Conservation (phyloP, 2,329 filamentous ascomycete genomes). For the Fusarium buxicola region DNA sequence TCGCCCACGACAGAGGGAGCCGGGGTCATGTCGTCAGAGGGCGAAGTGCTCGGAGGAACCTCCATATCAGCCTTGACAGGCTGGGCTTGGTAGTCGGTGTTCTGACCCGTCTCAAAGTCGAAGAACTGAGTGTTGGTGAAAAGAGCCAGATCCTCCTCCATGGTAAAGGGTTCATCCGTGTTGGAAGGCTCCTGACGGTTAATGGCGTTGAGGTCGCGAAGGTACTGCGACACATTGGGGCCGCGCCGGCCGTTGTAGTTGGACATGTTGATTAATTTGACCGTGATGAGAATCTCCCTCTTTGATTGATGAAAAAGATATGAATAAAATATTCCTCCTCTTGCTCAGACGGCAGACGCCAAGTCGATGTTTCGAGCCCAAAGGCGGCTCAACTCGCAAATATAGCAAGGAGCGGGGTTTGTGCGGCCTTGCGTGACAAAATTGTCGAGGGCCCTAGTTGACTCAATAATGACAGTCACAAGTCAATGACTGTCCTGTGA, state of each 20-base stretch:
- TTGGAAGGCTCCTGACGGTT: slow-evolving; percentile 67
- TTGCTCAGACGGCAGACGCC: slow-evolving; percentile 13
- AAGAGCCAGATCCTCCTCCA: slow-evolving; percentile 79
- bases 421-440: slow-evolving; percentile 39
- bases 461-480: slow-evolving; percentile 19
- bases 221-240: slow-evolving; percentile 90
- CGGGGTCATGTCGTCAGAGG: slow-evolving; percentile 54
- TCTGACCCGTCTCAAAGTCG: slow-evolving; percentile 76
- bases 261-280: slow-evolving; percentile 65
- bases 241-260: slow-evolving; percentile 80
- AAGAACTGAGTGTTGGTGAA: slow-evolving; percentile 88
- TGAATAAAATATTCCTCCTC: slow-evolving; percentile 17
- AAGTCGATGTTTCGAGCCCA: slow-evolving; percentile 13
- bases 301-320: slow-evolving; percentile 1
- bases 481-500: slow-evolving; percentile 3
- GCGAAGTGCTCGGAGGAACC: slow-evolving; percentile 48
- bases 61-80: slow-evolving; percentile 58
- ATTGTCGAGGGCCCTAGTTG: slow-evolving; percentile 31
- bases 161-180: slow-evolving; percentile 67
- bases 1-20: slow-evolving; percentile 59
- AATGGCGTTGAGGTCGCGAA: slow-evolving; percentile 85
- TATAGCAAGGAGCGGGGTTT: slow-evolving; percentile 44
- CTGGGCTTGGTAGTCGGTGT: slow-evolving; percentile 66
- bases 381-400: slow-evolving; percentile 29
- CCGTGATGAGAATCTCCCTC: slow-evolving; percentile 5